Percentiles rank a stretch among this genome's conserved stretches.
phyloP scores from a whole-genome alignment of 345 rosid genomes.

The Crucihimalaya himalaica region DNA sequence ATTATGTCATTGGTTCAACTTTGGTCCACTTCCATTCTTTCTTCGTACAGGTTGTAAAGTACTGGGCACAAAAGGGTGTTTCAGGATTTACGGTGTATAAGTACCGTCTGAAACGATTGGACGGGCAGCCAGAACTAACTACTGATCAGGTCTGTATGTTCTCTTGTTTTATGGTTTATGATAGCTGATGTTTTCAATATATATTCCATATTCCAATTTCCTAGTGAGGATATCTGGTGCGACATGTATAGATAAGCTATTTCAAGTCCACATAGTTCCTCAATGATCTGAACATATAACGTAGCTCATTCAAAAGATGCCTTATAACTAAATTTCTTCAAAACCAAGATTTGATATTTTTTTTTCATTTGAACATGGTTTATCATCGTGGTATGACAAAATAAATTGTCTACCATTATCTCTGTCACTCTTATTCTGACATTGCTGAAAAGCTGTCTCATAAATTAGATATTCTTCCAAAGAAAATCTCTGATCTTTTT shows the following conservation, averaged over 20 bases:
- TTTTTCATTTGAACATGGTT: not conserved
- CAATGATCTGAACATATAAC: not conserved
- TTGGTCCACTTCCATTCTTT: conserved; percentile 18
- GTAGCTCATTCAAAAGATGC: not conserved
- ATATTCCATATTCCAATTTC: not conserved
- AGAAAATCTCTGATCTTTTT: not conserved
- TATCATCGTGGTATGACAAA: not conserved
- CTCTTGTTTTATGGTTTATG: not conserved
- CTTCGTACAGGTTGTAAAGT: conserved; percentile 63
- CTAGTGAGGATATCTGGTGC: not conserved
- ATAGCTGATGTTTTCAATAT: conserved; percentile 11
- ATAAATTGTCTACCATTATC: not conserved
- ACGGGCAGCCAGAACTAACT: conserved; percentile 83
- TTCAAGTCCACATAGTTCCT: not conserved
- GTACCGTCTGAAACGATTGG: conserved; percentile 60
- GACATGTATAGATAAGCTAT: not conserved
- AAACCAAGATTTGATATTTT: conserved; percentile 1
- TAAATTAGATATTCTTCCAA: not conserved
- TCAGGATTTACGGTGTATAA: conserved; percentile 92
- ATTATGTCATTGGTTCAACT: conserved; percentile 3
- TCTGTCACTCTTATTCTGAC: not conserved
- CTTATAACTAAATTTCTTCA: not conserved
- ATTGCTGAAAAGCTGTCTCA: not conserved
- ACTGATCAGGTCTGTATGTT: conserved; percentile 70
- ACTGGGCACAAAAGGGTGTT: conserved; percentile 87